These are phyloP conservation scores for Cyberlindnera misumaiensis DNA, from an alignment of 805 yeast genomes.

Conservation along the genomic window DNA sequence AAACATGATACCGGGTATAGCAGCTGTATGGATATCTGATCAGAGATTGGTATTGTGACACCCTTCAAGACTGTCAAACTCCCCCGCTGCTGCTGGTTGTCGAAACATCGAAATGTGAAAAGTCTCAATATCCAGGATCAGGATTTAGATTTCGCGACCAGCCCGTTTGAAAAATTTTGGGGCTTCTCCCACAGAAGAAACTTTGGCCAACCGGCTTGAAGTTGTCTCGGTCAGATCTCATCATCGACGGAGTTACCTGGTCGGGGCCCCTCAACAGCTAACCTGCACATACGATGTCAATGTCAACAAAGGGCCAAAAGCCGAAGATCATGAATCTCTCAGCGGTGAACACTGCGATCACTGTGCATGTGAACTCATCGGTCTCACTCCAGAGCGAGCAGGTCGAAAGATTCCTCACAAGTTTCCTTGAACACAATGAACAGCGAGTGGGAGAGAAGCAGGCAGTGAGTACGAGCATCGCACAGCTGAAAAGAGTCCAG, in stretches of 20 bases:
- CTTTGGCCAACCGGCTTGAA: too few relatives aligned
- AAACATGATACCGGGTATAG: constrained; percentile 1
- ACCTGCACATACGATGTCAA: background rate
- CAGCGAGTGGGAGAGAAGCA: constrained; percentile 20
- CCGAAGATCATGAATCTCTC: constrained; percentile 18
- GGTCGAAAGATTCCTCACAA: constrained; percentile 40
- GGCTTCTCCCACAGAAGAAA: too few relatives aligned
- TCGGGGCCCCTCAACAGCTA: background rate
- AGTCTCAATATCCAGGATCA: too few relatives aligned
- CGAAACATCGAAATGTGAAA: too few relatives aligned
- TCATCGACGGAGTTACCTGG: too few relatives aligned
- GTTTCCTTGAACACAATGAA: constrained; percentile 30
- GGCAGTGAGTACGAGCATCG: constrained; percentile 23
- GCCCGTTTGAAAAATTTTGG: constrained; percentile 1
- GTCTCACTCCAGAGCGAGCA: constrained; percentile 28
- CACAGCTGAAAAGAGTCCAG: constrained; percentile 68
- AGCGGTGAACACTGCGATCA: constrained; percentile 22
- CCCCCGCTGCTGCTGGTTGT: too few relatives aligned
- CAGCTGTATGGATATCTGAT: background rate
- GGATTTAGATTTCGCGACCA: too few relatives aligned
- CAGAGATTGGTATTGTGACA: too few relatives aligned
- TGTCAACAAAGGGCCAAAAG: constrained; percentile 7
- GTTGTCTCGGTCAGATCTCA: background rate
- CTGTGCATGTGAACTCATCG: constrained; percentile 12
- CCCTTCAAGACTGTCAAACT: too few relatives aligned